A percentile compares a stretch with the other conserved stretches of the same genome.
Conservation (phyloP, 73 alveolate species). For the Symbiodinium natans region DNA sequence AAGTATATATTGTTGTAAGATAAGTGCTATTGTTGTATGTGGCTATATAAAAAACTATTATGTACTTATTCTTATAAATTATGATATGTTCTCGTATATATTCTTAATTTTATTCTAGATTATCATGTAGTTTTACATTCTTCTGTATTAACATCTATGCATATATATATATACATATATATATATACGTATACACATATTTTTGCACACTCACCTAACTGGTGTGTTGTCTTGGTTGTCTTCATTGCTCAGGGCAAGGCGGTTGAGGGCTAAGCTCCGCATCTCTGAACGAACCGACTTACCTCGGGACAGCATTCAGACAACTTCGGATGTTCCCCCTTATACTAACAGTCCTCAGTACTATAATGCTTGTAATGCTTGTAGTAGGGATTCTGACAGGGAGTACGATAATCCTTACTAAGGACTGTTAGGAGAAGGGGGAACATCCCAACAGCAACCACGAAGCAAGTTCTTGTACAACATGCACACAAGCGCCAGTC, state of each 20-base stretch:
- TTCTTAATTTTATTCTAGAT: no score
- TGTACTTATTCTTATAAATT: no score
- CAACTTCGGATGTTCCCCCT: not conserved
- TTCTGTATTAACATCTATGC: not conserved
- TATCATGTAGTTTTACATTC: no score
- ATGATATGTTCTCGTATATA: no score
- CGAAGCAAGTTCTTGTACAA: not conserved
- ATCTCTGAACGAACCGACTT: not conserved
- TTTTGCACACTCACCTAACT: not conserved
- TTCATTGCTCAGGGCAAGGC: conserved; percentile 24
- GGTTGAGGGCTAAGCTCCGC: conserved; percentile 73
- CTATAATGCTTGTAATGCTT: not conserved
- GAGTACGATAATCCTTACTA: no score
- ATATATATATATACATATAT: not conserved
- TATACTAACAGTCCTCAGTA: no score
- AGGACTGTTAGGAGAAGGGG: no score
- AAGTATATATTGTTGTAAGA: no score
- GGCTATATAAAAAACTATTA: no score
- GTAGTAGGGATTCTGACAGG: not conserved
- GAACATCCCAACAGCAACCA: not conserved
- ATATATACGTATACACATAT: not conserved
- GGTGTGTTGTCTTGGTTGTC: not conserved
- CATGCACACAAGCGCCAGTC: not conserved
- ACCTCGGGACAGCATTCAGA: not conserved
- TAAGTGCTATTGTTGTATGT: no score